phyloP scores from a whole-genome alignment of 2,329 filamentous ascomycete species.

The Purpureocillium takamizusanense region DNA sequence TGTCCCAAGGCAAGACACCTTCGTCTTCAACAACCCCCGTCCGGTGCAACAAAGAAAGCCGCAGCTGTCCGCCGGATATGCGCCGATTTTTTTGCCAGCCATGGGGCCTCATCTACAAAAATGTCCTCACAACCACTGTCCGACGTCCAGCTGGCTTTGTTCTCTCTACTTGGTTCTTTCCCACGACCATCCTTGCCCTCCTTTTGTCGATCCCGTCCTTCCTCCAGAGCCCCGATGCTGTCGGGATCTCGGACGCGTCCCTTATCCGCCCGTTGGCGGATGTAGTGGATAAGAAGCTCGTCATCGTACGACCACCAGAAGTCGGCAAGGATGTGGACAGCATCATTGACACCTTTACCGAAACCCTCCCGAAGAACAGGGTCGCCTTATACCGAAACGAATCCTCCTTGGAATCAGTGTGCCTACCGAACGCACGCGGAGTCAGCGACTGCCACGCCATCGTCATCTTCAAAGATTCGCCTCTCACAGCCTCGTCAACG shows the following conservation, averaged over 20 bases:
- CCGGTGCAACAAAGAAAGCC: too few relatives aligned
- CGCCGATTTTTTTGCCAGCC: too few relatives aligned
- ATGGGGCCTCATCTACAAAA: conserved; percentile 9
- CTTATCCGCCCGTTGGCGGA: conserved; percentile 12
- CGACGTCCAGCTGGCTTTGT: conserved; percentile 13
- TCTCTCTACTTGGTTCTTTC: conserved; percentile 15
- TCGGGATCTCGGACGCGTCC: conserved; percentile 9
- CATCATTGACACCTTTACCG: conserved; percentile 14
- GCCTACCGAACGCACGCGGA: conserved; percentile 15
- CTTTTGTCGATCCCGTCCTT: conserved; percentile 19
- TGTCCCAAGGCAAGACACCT: too few relatives aligned
- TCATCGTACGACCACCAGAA: conserved; percentile 12
- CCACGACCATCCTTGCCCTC: conserved; percentile 18
- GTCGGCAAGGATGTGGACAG: conserved; percentile 14
- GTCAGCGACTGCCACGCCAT: conserved; percentile 18
- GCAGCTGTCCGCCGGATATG: too few relatives aligned
- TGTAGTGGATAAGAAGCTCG: conserved; percentile 13
- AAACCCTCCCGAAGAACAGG: conserved; percentile 8
- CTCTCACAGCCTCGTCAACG: conserved; percentile 9
- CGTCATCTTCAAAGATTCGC: conserved; percentile 19
- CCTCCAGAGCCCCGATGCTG: conserved; percentile 4
- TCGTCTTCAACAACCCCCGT: too few relatives aligned
- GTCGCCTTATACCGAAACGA: conserved; percentile 11
- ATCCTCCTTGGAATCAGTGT: conserved; percentile 8
- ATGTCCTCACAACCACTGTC: conserved; percentile 12